Percentiles rank a stretch among this genome's conserved stretches.
Conservation (phyloP, 345 rosid species). For the Populus euphratica region DNA sequence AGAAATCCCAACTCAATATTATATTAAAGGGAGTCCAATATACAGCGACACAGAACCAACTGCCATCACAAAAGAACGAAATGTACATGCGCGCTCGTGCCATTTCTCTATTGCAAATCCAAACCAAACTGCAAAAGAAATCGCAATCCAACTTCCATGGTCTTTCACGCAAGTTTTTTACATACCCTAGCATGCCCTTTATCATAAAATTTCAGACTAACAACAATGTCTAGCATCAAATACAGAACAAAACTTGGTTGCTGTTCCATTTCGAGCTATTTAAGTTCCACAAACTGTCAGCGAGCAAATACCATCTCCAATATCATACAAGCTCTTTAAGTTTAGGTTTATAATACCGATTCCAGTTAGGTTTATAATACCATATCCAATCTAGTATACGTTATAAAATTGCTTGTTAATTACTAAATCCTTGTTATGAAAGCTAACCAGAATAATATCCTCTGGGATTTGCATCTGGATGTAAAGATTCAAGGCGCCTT, state of each 20-base stretch:
- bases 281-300: neutral
- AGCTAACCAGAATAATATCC: constrained; percentile 64
- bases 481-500: constrained; percentile 60
- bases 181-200: neutral
- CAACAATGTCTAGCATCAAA: neutral
- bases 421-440: neutral
- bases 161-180: neutral
- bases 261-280: neutral
- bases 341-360: neutral
- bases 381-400: neutral
- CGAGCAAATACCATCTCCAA: neutral
- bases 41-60: neutral
- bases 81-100: neutral
- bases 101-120: neutral
- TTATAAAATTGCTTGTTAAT: neutral
- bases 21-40: neutral
- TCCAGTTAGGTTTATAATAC: neutral
- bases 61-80: neutral
- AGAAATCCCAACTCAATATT: neutral
- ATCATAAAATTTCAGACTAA: neutral
- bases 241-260: neutral
- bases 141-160: neutral
- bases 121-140: neutral
- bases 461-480: constrained; percentile 88
- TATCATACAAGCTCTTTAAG: neutral